A percentile compares a stretch with the other conserved stretches of the same genome.
Conservation (phyloP, 2,329 filamentous ascomycete genomes). For the Dactylellina parvicollis region DNA sequence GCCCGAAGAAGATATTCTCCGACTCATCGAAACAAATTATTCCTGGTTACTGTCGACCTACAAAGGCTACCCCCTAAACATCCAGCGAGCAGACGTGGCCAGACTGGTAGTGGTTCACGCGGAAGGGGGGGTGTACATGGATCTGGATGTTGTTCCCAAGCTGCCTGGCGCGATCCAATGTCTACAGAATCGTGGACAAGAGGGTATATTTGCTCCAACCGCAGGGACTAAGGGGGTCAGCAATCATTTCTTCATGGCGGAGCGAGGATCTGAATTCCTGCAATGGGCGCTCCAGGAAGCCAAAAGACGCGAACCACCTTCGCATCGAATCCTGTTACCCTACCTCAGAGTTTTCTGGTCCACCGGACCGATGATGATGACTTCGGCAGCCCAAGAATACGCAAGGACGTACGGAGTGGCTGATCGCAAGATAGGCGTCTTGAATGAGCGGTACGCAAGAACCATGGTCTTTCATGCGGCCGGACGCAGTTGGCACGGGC, state of each 20-base stretch:
- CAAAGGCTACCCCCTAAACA: conserved; percentile 52
- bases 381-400: conserved; percentile 52
- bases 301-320: conserved; percentile 45
- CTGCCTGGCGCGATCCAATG: conserved; percentile 47
- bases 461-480: conserved; percentile 47
- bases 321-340: conserved; percentile 42
- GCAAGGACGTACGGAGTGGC: conserved; percentile 18
- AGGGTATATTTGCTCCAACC: conserved; percentile 54
- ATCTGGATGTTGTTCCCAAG: conserved; percentile 54
- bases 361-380: conserved; percentile 56
- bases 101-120: conserved; percentile 55
- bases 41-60: conserved; percentile 55
- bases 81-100: conserved; percentile 56
- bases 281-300: conserved; percentile 54
- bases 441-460: conserved; percentile 45
- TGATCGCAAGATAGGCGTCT: conserved; percentile 28
- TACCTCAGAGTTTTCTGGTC: conserved; percentile 57
- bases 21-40: conserved; percentile 53
- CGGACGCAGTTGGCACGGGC: conserved; percentile 55
- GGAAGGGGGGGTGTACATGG: conserved; percentile 55
- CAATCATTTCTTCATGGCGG: conserved; percentile 57
- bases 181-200: conserved; percentile 50
- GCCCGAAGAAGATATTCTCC: conserved; percentile 54
- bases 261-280: conserved; percentile 48
- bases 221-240: conserved; percentile 50